phyloP scores from a whole-genome alignment of 2,329 filamentous ascomycete genomes.

The Exophiala dermatitidis region DNA sequence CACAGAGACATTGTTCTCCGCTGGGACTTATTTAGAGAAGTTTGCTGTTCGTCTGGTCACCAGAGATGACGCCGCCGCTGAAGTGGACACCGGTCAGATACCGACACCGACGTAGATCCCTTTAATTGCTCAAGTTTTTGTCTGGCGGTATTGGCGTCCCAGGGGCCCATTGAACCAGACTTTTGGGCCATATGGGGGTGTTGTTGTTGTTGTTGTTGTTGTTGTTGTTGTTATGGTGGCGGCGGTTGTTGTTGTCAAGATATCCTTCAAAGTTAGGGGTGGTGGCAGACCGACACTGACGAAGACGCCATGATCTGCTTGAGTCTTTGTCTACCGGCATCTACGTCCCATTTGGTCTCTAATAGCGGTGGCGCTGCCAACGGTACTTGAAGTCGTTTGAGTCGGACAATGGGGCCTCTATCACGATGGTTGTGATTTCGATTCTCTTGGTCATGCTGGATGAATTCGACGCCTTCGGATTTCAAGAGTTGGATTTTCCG shows the following conservation, averaged over 20 bases:
- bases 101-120: neutral
- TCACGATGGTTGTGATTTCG: neutral
- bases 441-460: conserved; percentile 25
- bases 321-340: no score
- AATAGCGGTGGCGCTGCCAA: no score
- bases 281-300: no score
- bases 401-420: neutral
- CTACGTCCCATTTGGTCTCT: no score
- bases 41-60: no score
- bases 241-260: neutral
- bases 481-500: conserved; percentile 32
- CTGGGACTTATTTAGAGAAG: no score
- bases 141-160: conserved; percentile 7
- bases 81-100: no score
- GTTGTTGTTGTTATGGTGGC: neutral
- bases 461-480: conserved; percentile 34
- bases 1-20: no score
- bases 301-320: no score
- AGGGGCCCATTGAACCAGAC: conserved; percentile 22
- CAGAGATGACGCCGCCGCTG: no score
- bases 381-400: no score
- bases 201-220: neutral
- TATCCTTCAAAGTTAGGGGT: neutral
- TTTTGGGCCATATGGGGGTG: neutral
- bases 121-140: neutral